phyloP scores from a whole-genome alignment of 2,329 filamentous ascomycete genomes.

The Clonostachys byssicola region DNA sequence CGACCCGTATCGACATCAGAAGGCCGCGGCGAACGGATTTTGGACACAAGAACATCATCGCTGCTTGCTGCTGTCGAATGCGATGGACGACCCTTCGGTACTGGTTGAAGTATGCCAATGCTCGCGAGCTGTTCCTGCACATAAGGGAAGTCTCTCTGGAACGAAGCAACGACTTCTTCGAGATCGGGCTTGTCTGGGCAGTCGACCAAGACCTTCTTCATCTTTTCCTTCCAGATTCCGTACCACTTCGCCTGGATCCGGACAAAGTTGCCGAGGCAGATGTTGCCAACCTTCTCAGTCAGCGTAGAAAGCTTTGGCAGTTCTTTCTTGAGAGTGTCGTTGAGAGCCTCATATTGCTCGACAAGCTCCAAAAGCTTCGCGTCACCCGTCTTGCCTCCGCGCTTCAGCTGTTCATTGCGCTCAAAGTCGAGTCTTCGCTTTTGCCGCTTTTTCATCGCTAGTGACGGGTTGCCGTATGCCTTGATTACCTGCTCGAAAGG shows the following conservation, averaged over 20 bases:
- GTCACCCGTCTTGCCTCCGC: slow-evolving; percentile 80
- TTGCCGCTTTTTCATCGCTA: slow-evolving; percentile 89
- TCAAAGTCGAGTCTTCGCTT: slow-evolving; percentile 91
- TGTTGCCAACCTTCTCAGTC: slow-evolving; percentile 80
- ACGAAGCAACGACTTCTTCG: slow-evolving; percentile 70
- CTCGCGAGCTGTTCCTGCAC: slow-evolving; percentile 68
- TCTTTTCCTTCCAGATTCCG: slow-evolving; percentile 76
- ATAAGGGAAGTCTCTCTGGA: slow-evolving; percentile 74
- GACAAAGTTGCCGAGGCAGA: slow-evolving; percentile 79
- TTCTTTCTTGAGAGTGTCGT: slow-evolving; percentile 90
- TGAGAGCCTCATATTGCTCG: slow-evolving; percentile 86
- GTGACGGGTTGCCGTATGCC: slow-evolving; percentile 76
- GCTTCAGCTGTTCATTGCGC: slow-evolving; percentile 71
- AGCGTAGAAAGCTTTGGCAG: slow-evolving; percentile 77
- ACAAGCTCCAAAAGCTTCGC: slow-evolving; percentile 79
- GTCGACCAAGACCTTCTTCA: slow-evolving; percentile 69
- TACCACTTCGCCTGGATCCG: slow-evolving; percentile 83
- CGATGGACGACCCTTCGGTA: slow-evolving; percentile 51
- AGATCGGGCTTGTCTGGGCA: slow-evolving; percentile 59
- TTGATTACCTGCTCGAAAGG: slow-evolving; percentile 77
- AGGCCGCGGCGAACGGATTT: slow-evolving; percentile 28
- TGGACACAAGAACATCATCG: slow-evolving; percentile 44
- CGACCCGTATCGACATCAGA: slow-evolving; percentile 42
- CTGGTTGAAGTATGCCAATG: slow-evolving; percentile 77
- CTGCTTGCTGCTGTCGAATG: slow-evolving; percentile 54